Evolutionary conservation across 352 stramenopile species (phyloP), one percentile per base, ranked within the genome.

Genomic region (Phytophthora pini): DNA sequence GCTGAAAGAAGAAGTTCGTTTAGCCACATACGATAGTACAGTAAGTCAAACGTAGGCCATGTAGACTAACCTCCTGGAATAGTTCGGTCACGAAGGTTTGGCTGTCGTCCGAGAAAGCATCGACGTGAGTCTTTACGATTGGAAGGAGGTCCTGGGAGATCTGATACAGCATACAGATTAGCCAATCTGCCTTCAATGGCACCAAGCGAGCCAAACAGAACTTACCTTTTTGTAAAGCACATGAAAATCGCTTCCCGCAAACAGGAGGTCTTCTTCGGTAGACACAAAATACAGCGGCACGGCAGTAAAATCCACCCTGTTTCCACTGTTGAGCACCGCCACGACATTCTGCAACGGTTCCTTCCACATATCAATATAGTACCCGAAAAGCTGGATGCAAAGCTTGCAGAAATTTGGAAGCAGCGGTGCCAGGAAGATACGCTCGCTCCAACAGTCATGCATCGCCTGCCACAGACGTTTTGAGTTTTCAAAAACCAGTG

Each of bases 231-330:
- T 47, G 3, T 61, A 49, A 3, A 96, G 60, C 20, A 89, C 24
- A 13, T 89, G 77, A n/a, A 94, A 90, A 48, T 96, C 84, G 24
- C 79, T 92, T 40, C 76, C 88, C 38, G 83, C 81, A 49, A 70
- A 82, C 7, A 92, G 38, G n/a, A 94, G 49, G 54, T 95, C 85
- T 47, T 94, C 85, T 34, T 89, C 80, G 4, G 20, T 79, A 1
- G 51, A 54, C 1, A 94, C 55, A 38, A 85, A 80, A 40, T 72
- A 72, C 12, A 90, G 69, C 17, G 77, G 57, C 7, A 87, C 58
- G 0, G 51, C 15, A 7, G 13, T 54, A 29, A 88, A 87, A 54
- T 90, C 72, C 12, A 82, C 58, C 51, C 90, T 93, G 13, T 41
- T 58, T 11, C 73, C 65, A 51, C 48, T 78, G 39, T 80, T 78